Conservation (phyloP, 257 asterid genomes). For the Solanum chilense region DNA sequence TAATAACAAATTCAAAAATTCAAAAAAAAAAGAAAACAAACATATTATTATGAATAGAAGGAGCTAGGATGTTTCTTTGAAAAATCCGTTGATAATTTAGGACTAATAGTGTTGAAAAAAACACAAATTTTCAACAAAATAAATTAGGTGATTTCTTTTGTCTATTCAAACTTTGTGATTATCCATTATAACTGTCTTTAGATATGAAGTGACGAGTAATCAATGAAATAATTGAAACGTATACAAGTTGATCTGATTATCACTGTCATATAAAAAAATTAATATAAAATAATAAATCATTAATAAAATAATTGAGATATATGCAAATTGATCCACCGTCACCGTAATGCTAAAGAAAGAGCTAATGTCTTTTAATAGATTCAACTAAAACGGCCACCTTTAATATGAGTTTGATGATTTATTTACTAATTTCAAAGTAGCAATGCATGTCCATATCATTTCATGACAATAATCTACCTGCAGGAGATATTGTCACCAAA, state of each 20-base stretch:
- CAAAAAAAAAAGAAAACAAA: too few relatives aligned
- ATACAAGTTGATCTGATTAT: rapidly evolving
- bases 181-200: background rate
- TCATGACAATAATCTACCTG: background rate
- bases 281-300: rapidly evolving
- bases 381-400: background rate
- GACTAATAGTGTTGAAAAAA: background rate
- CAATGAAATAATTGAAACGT: background rate
- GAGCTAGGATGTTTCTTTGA: background rate
- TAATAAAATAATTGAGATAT: background rate
- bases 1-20: background rate
- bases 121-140: background rate
- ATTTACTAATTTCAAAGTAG: background rate
- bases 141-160: background rate
- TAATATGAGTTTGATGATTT: background rate
- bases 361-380: background rate
- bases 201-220: background rate
- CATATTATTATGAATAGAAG: background rate
- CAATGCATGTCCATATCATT: background rate
- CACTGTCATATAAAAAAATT: too few relatives aligned
- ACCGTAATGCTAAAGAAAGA: background rate
- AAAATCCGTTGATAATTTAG: background rate
- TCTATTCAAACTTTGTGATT: rapidly evolving
- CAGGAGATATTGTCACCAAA: background rate
- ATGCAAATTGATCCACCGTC: rapidly evolving